Conservation (phyloP, 352 stramenopile genomes). For the Phytopythium aichiense region DNA sequence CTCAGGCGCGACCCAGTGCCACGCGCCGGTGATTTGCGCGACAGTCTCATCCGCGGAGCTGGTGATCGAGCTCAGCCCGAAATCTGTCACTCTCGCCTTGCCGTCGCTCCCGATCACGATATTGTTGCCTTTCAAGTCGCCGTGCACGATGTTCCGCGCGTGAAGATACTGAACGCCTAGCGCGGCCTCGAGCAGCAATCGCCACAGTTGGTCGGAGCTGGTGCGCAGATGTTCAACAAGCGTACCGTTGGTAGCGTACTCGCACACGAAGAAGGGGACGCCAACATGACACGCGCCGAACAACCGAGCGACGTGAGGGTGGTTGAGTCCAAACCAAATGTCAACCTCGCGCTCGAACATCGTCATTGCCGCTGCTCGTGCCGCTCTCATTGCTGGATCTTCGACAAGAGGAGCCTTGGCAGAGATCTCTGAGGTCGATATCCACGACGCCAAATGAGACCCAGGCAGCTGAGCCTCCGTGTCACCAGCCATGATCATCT, state of each 20-base stretch:
- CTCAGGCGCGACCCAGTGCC: no score
- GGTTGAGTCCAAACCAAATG: conserved; percentile 11
- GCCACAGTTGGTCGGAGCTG: conserved; percentile 13
- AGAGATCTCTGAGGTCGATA: neutral
- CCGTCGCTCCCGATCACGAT: no score
- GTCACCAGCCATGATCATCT: neutral
- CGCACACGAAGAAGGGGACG: conserved; percentile 18
- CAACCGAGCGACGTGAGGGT: conserved; percentile 87
- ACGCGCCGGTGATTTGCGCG: no score
- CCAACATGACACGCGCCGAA: conserved; percentile 24
- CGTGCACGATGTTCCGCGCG: conserved; percentile 24
- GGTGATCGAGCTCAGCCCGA: no score
- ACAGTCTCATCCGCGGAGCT: no score
- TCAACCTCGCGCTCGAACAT: neutral
- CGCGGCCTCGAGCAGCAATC: conserved; percentile 23
- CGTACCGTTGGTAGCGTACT: conserved; percentile 20
- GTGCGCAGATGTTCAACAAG: conserved; percentile 19
- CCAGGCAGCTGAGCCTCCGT: no score
- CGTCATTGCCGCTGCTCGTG: neutral
- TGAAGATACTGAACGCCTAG: conserved; percentile 40
- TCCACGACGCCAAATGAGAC: neutral
- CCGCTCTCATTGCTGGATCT: neutral
- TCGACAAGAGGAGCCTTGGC: no score
- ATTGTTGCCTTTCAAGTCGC: neutral
- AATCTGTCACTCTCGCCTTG: no score